phyloP scores from a whole-genome alignment of 1,284 basidiomycete species.

The Moniliophthora roreri region DNA sequence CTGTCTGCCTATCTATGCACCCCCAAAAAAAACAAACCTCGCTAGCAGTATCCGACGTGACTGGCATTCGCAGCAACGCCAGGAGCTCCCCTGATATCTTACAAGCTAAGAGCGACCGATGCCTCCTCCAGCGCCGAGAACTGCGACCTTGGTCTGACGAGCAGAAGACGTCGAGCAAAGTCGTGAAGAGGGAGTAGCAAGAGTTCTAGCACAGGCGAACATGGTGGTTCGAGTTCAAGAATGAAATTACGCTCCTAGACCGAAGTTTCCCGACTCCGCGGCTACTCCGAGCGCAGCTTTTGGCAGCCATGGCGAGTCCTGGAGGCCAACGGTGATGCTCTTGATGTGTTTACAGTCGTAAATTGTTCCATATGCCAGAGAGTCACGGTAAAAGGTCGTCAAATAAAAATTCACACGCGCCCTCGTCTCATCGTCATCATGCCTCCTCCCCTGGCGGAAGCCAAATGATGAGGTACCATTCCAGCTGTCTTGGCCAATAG shows the following conservation, averaged over 20 bases:
- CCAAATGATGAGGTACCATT: too few relatives aligned
- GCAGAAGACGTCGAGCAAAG: constrained; percentile 79
- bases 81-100: constrained; percentile 91
- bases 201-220: constrained; percentile 55
- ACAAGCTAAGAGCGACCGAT: constrained; percentile 87
- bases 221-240: constrained; percentile 32
- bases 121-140: constrained; percentile 91
- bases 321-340: too few relatives aligned
- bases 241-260: neutral
- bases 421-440: too few relatives aligned
- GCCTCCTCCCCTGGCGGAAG: too few relatives aligned
- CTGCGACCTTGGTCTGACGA: constrained; percentile 80
- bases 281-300: too few relatives aligned
- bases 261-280: too few relatives aligned
- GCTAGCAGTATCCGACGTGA: constrained; percentile 90
- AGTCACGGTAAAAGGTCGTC: too few relatives aligned
- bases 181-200: constrained; percentile 47
- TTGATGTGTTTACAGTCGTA: too few relatives aligned
- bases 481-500: too few relatives aligned
- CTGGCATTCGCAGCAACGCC: constrained; percentile 92
- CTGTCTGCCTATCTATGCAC: constrained; percentile 12
- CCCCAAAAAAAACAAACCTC: constrained; percentile 51
- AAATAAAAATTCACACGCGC: too few relatives aligned
- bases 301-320: too few relatives aligned
- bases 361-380: too few relatives aligned